These are phyloP conservation scores for Cruciata laevipes DNA, from an alignment of 257 asterid species.

Conservation along the genomic window DNA sequence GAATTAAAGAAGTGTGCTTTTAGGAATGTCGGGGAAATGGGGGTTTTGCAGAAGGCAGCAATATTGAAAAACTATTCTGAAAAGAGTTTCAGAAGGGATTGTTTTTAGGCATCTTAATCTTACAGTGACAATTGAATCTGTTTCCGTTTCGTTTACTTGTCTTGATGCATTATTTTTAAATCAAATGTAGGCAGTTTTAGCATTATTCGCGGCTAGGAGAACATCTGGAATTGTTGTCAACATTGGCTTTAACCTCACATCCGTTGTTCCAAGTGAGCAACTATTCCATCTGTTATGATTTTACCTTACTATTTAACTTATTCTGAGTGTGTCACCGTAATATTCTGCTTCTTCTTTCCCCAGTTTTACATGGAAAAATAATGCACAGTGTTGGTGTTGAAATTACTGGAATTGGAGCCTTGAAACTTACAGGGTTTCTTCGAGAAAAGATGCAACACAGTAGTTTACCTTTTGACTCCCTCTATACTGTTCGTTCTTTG, in stretches of 20 bases:
- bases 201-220: conserved; percentile 81
- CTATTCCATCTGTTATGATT: no score
- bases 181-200: conserved; percentile 70
- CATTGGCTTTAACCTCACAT: conserved; percentile 87
- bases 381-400: conserved; percentile 89
- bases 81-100: conserved; percentile 2
- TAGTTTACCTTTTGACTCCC: conserved; percentile 63
- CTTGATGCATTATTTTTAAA: background rate
- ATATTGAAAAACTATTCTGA: no score
- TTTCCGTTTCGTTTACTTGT: background rate
- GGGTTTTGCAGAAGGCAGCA: no score
- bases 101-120: no score
- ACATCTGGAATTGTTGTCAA: conserved; percentile 91
- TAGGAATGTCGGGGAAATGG: no score
- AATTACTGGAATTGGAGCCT: conserved; percentile 79
- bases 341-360: no score
- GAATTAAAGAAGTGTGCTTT: no score
- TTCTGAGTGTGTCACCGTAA: no score
- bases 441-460: conserved; percentile 80
- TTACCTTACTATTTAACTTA: no score
- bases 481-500: conserved; percentile 85
- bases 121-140: background rate
- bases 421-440: conserved; percentile 87
- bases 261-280: conserved; percentile 92
- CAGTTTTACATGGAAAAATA: conserved; percentile 81